A percentile compares a stretch with the other conserved stretches of the same genome.
Evolutionary conservation across 2,329 filamentous ascomycete genomes (phyloP).

Genomic region (Pochonia chlamydosporia): DNA sequence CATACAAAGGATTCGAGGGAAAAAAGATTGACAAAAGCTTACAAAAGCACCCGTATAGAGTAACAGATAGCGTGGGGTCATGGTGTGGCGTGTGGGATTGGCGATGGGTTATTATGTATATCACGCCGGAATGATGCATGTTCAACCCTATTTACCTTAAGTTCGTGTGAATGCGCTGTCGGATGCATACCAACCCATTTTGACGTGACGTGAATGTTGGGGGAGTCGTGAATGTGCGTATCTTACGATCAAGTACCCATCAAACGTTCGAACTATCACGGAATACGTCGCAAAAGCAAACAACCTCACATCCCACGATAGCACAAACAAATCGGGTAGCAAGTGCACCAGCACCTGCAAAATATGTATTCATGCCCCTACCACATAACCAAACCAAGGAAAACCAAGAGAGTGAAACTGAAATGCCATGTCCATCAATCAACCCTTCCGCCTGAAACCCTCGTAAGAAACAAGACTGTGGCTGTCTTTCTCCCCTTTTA

Average conservation of each 20-base stretch:
- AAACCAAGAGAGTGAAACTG: neutral
- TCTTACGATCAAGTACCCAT: no score
- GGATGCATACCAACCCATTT: no score
- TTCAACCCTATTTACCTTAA: no score
- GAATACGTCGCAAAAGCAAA: no score
- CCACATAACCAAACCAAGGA: neutral
- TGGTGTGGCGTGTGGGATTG: neutral
- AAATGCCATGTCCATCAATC: neutral
- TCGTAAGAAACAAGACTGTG: neutral
- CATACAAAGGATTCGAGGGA: neutral
- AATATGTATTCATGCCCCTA: neutral
- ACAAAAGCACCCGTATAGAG: neutral
- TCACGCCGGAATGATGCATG: slow-evolving; percentile 11
- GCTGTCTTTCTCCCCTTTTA: neutral
- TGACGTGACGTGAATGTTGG: no score
- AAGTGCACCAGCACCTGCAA: neutral
- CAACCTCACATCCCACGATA: no score
- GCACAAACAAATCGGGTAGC: neutral
- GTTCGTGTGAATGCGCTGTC: no score
- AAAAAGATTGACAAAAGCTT: neutral
- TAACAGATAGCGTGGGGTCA: slow-evolving; percentile 1
- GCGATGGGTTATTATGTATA: slow-evolving; percentile 7
- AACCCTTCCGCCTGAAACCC: neutral
- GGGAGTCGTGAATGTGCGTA: no score
- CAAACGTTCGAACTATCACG: no score